Base-by-base conservation (phyloP, 768 basidiomycete genomes). In the Clitopilus hobsonii region DNA sequence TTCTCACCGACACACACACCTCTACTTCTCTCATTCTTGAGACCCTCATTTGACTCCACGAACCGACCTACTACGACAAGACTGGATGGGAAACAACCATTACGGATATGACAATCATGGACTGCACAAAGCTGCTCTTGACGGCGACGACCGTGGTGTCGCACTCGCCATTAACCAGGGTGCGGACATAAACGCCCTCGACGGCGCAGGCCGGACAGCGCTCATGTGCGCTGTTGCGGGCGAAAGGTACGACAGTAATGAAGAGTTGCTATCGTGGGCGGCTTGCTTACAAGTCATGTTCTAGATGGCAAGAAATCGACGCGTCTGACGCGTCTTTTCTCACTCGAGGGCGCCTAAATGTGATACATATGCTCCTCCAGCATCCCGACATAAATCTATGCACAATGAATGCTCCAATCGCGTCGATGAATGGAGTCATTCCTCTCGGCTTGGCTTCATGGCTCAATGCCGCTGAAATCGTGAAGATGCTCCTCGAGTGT, bases 401-500 rank as follows among this genome's bases (percentile, higher is more conserved):
- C 64, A 84, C 86, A 16, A 71, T 92, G 38, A 91, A 92, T 65
- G 82, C 85, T n/a, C 85, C 89, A 0, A 85, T 86, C 52, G 72
- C 74, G 56, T 79, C 82, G 1, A 82, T 86, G 74, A 83, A 82
- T 52, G 88, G 88, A 28, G 87, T 89, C 6, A 86, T 88, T 1
- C 88, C 89, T 10, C 78, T 92, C 14, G 85, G 87, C 3, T 83
- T 89, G 75, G 87, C 89, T 6, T 83, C 89, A 0, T 91, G 88
- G 88, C 75, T 91, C 18, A 84, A 89, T 61, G 71, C 80, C 67
- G 79, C 80, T 10, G 69, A 79, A 14, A 77, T 74, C 23, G 86
- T 91, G n/a, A 73, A 73, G 54, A 61, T 83, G 38, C 71, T 91
- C n/a, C 76, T 91, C 23, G 82, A 88, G 47, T 78, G 73, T 25